Percentiles rank a stretch among this genome's conserved stretches.
Evolutionary conservation across 2,329 filamentous ascomycete genomes (phyloP).

Genomic region (Epichloe gansuensis): DNA sequence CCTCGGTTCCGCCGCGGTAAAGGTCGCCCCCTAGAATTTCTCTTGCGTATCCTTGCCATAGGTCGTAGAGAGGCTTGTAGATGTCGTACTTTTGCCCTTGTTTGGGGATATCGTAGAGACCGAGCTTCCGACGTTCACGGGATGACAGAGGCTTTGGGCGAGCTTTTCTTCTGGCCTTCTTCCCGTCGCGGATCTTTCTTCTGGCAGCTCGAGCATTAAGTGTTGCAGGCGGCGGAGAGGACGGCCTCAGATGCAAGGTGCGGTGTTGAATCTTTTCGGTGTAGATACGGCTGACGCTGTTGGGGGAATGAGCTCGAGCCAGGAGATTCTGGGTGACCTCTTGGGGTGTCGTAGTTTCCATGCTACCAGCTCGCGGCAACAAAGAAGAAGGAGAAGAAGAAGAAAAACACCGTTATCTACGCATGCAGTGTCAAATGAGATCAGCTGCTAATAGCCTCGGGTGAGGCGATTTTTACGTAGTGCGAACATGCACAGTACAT

Average conservation of each 20-base stretch:
- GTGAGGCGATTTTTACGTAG: too few relatives aligned
- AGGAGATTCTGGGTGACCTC: slow-evolving; percentile 52
- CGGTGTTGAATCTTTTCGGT: slow-evolving; percentile 73
- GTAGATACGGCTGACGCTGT: slow-evolving; percentile 59
- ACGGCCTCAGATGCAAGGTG: slow-evolving; percentile 64
- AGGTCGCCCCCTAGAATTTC: slow-evolving; percentile 60
- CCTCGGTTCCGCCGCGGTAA: slow-evolving; percentile 39
- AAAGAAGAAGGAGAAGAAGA: neutral
- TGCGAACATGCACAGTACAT: too few relatives aligned
- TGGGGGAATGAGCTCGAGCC: slow-evolving; percentile 63
- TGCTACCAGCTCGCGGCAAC: slow-evolving; percentile 8
- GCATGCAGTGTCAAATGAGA: too few relatives aligned
- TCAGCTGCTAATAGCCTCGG: too few relatives aligned
- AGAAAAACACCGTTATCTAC: too few relatives aligned
- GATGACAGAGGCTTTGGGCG: slow-evolving; percentile 63
- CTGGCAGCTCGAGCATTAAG: slow-evolving; percentile 44
- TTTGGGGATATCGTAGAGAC: slow-evolving; percentile 62
- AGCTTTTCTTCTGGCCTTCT: slow-evolving; percentile 33
- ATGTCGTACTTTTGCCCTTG: slow-evolving; percentile 51
- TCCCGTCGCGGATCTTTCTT: slow-evolving; percentile 32
- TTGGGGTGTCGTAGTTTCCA: slow-evolving; percentile 22
- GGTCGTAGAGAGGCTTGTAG: slow-evolving; percentile 60
- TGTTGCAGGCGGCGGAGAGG: slow-evolving; percentile 48
- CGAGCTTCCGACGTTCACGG: slow-evolving; percentile 58
- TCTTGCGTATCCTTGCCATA: slow-evolving; percentile 79